Evolutionary conservation across 2,329 filamentous ascomycete species (phyloP).

Genomic region (Chalaropsis ovoidea): DNA sequence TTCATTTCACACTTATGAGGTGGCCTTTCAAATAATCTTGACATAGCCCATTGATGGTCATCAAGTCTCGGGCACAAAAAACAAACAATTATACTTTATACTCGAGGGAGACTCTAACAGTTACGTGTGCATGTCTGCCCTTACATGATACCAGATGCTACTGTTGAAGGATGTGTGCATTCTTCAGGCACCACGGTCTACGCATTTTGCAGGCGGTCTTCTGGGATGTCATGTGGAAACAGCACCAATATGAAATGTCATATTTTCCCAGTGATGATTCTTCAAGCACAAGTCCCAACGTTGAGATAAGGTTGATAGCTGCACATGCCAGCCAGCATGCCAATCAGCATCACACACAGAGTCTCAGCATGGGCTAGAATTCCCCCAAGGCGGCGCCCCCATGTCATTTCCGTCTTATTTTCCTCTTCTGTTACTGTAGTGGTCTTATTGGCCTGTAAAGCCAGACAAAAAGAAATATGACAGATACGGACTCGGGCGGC

Average conservation of each 20-base stretch:
- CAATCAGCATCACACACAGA: background rate
- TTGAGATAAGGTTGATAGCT: conserved; percentile 13
- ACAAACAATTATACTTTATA: background rate
- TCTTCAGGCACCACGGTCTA: no score
- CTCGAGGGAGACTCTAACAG: background rate
- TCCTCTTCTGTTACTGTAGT: background rate
- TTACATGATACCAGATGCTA: background rate
- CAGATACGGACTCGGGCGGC: background rate
- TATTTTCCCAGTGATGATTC: conserved; percentile 1
- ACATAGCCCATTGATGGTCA: background rate
- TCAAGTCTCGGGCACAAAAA: background rate
- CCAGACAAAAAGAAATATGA: background rate
- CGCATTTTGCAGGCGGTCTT: no score
- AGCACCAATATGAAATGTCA: background rate
- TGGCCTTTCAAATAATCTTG: conserved; percentile 12
- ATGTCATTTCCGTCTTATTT: background rate
- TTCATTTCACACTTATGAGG: background rate
- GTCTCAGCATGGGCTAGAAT: background rate
- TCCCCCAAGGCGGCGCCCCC: background rate
- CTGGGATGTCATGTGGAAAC: background rate
- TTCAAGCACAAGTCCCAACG: background rate
- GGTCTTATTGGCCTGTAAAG: background rate
- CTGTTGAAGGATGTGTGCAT: no score
- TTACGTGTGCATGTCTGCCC: background rate
- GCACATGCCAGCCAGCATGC: conserved; percentile 13